phyloP scores from a whole-genome alignment of 1,139 yeast genomes.

The Candida buenavistaensis region DNA sequence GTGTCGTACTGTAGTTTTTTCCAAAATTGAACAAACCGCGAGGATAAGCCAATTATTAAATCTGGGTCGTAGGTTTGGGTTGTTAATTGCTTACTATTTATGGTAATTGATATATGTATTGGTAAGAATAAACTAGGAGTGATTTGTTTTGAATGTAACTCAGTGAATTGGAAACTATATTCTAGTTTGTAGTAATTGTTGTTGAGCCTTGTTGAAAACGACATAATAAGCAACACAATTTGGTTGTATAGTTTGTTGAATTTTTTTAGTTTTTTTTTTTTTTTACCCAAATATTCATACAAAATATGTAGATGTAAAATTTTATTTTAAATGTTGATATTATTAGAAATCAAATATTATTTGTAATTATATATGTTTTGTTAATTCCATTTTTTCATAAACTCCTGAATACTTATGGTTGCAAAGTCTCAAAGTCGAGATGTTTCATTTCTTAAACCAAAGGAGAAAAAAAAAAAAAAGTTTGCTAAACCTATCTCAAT shows the following conservation, averaged over 20 bases:
- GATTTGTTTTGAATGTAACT: neutral
- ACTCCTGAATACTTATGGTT: too few relatives aligned
- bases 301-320: too few relatives aligned
- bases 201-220: slow-evolving; percentile 11
- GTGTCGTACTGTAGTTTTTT: slow-evolving; percentile 17
- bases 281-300: too few relatives aligned
- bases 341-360: too few relatives aligned
- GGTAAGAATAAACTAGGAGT: slow-evolving; percentile 10
- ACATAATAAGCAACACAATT: slow-evolving; percentile 4
- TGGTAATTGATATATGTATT: slow-evolving; percentile 13
- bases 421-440: too few relatives aligned
- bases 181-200: slow-evolving; percentile 16
- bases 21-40: slow-evolving; percentile 18
- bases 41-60: slow-evolving; percentile 13
- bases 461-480: slow-evolving; percentile 1
- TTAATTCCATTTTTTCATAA: too few relatives aligned
- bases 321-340: too few relatives aligned
- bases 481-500: too few relatives aligned
- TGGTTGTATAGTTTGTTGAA: neutral
- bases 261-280: too few relatives aligned
- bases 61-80: slow-evolving; percentile 13
- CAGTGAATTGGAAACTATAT: slow-evolving; percentile 3
- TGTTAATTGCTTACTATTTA: slow-evolving; percentile 17
- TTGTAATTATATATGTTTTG: too few relatives aligned
- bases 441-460: too few relatives aligned